A percentile compares a stretch with the other conserved stretches of the same genome.
Evolutionary conservation across 2,329 filamentous ascomycete species (phyloP).

Genomic region (Sporothrix brunneoviolacea): DNA sequence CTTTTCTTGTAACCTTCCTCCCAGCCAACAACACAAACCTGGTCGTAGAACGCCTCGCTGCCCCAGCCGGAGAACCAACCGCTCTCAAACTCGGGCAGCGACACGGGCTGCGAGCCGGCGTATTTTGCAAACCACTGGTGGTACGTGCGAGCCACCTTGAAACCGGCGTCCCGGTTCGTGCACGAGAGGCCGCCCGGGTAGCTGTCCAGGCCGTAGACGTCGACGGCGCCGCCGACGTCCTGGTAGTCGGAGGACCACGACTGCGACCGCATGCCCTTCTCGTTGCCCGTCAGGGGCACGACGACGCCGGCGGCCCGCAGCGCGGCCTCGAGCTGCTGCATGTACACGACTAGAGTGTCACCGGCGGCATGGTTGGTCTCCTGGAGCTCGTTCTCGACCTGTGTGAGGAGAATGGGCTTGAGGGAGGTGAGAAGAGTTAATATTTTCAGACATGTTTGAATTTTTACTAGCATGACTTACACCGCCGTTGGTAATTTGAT

Average conservation of each 20-base stretch:
- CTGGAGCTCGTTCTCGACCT: slow-evolving; percentile 74
- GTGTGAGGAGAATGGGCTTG: slow-evolving; percentile 65
- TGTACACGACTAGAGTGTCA: slow-evolving; percentile 17
- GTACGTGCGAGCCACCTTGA: slow-evolving; percentile 45
- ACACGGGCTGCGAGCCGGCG: slow-evolving; percentile 46
- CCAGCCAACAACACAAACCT: too few relatives aligned
- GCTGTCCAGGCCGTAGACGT: slow-evolving; percentile 41
- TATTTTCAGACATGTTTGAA: too few relatives aligned
- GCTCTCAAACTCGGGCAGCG: slow-evolving; percentile 53
- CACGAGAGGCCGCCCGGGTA: slow-evolving; percentile 44
- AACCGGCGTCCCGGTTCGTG: slow-evolving; percentile 41
- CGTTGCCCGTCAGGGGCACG: slow-evolving; percentile 18
- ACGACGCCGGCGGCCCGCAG: slow-evolving; percentile 13
- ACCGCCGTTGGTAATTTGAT: slow-evolving; percentile 76
- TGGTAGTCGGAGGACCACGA: slow-evolving; percentile 51
- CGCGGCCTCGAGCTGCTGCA: slow-evolving; percentile 16
- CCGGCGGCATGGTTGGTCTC: slow-evolving; percentile 13
- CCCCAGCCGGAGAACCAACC: slow-evolving; percentile 60
- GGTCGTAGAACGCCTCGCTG: slow-evolving; percentile 50
- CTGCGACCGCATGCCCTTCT: slow-evolving; percentile 34
- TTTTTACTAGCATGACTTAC: too few relatives aligned
- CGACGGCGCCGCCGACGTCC: slow-evolving; percentile 47
- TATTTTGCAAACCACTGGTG: slow-evolving; percentile 52
- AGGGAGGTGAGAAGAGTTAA: background rate
- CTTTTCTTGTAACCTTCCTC: too few relatives aligned